A percentile compares a stretch with the other conserved stretches of the same genome.
Conservation (phyloP, 805 yeast species). For the Suhomyces sp. region DNA sequence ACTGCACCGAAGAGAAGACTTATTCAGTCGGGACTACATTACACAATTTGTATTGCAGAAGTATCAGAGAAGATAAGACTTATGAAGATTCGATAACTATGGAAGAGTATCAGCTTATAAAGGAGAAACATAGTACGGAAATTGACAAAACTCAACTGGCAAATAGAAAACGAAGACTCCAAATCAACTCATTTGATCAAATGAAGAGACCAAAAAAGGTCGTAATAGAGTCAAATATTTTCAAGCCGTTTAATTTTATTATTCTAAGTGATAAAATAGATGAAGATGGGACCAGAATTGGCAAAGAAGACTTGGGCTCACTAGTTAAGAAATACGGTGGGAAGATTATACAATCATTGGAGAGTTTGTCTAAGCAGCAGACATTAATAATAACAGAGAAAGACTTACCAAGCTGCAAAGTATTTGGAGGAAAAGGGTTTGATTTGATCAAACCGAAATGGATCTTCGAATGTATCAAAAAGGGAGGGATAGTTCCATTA, state of each 20-base stretch:
- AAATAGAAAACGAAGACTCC: conserved; percentile 21
- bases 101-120: conserved; percentile 49
- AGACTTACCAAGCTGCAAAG: conserved; percentile 25
- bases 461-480: conserved; percentile 64
- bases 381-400: conserved; percentile 26
- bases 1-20: conserved; percentile 39
- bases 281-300: conserved; percentile 25
- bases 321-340: conserved; percentile 54
- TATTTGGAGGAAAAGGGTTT: conserved; percentile 41
- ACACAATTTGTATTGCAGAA: conserved; percentile 70
- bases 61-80: conserved; percentile 67
- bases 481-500: conserved; percentile 42
- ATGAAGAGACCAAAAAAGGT: conserved; percentile 9
- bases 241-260: conserved; percentile 47
- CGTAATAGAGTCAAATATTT: conserved; percentile 32
- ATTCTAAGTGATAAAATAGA: conserved; percentile 52
- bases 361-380: conserved; percentile 11
- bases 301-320: conserved; percentile 34
- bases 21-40: conserved; percentile 71
- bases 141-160: conserved; percentile 28
- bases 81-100: conserved; percentile 55
- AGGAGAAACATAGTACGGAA: conserved; percentile 24
- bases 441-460: conserved; percentile 69
- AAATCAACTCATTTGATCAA: conserved; percentile 16
- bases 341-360: conserved; percentile 22